Evolutionary conservation across 805 yeast species (phyloP).

Genomic region (Spathaspora boniae): DNA sequence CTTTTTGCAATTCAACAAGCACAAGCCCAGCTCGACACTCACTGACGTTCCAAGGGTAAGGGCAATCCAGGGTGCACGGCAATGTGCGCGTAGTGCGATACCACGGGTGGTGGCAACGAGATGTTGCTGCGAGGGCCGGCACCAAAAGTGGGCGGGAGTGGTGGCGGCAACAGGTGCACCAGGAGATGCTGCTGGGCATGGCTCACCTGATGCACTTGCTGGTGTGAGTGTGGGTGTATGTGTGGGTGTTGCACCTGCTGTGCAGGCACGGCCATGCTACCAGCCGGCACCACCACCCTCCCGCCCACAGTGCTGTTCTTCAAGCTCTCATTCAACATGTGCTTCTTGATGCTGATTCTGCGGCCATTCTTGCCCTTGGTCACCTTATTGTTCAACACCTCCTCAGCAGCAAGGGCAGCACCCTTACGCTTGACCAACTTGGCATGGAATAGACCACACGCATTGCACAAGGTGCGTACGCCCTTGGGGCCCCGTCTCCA

Average conservation of each 20-base stretch:
- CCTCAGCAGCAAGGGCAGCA: conserved; percentile 46
- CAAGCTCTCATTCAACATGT: conserved; percentile 12
- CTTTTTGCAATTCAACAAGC: no score
- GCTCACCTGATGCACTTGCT: no score
- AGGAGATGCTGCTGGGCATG: no score
- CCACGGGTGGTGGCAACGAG: conserved; percentile 4
- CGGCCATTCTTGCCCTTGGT: conserved; percentile 44
- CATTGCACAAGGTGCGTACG: conserved; percentile 79
- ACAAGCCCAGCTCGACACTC: no score
- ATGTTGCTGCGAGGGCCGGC: background rate
- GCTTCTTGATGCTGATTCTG: conserved; percentile 34
- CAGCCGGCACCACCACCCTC: no score
- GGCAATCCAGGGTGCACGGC: no score
- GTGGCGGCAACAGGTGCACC: conserved; percentile 5
- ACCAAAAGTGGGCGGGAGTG: conserved; percentile 1
- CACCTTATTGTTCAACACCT: conserved; percentile 41
- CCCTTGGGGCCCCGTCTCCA: conserved; percentile 93
- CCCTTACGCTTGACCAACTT: conserved; percentile 59
- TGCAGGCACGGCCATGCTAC: no score
- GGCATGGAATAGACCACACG: conserved; percentile 80
- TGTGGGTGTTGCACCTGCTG: no score
- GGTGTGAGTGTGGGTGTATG: no score
- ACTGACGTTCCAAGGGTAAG: no score
- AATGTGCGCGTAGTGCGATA: no score
- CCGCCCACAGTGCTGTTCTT: conserved; percentile 4